Evolutionary conservation across 1,284 basidiomycete species (phyloP).

Genomic region (Malassezia caprae): DNA sequence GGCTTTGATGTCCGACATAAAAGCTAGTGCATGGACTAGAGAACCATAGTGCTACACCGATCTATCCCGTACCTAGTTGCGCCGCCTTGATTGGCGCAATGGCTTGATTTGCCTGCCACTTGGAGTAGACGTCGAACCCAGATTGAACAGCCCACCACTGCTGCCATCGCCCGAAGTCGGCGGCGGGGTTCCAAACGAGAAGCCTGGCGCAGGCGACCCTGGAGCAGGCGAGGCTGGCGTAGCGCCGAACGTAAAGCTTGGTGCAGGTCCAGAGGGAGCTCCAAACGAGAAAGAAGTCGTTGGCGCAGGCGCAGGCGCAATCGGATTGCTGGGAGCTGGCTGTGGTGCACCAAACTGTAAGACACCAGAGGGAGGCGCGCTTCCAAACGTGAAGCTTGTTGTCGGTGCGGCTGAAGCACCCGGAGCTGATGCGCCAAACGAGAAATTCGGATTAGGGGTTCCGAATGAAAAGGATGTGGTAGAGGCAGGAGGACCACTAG

Average conservation of each 20-base stretch:
- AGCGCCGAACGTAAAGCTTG: constrained; percentile 12
- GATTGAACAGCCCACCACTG: constrained; percentile 23
- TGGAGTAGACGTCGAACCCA: constrained; percentile 25
- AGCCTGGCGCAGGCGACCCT: constrained; percentile 10
- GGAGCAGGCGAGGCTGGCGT: constrained; percentile 2
- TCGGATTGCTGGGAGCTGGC: not conserved
- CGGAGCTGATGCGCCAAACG: constrained; percentile 7
- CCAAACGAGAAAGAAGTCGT: constrained; percentile 18
- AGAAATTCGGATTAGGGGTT: constrained; percentile 7
- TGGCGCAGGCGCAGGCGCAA: constrained; percentile 7
- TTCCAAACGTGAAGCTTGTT: constrained; percentile 15
- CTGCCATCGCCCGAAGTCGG: constrained; percentile 1
- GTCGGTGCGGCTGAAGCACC: constrained; percentile 10
- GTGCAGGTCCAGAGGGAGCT: not conserved
- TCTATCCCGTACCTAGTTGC: not conserved
- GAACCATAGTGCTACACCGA: not conserved
- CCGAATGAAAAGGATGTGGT: constrained; percentile 20
- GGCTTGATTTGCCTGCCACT: constrained; percentile 34
- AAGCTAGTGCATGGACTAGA: constrained; percentile 2
- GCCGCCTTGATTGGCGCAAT: constrained; percentile 19
- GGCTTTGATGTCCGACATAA: not conserved
- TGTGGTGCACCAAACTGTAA: not conserved
- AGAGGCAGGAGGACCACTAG: not conserved
- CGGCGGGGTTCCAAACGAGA: constrained; percentile 14
- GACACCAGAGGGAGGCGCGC: not conserved